A percentile compares a stretch with the other conserved stretches of the same genome.
Evolutionary conservation across 2,329 filamentous ascomycete species (phyloP).

Genomic region (Aspergillus novoparasiticus): DNA sequence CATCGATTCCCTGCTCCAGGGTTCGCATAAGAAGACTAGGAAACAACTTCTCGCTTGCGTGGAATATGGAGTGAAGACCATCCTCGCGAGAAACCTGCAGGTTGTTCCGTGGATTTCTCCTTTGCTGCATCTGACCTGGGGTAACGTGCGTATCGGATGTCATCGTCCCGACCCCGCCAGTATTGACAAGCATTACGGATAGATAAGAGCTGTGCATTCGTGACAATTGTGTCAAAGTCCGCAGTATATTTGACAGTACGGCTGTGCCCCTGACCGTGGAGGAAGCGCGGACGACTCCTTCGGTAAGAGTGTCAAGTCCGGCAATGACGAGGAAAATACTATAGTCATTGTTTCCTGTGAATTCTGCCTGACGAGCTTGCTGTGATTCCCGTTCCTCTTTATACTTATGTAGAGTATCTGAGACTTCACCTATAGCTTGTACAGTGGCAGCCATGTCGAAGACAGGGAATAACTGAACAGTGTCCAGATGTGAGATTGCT

Average conservation of each 20-base stretch:
- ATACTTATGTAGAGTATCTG: conserved; percentile 26
- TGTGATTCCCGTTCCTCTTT: conserved; percentile 15
- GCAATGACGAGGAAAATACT: conserved; percentile 34
- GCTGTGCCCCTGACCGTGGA: conserved; percentile 39
- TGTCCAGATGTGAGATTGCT: conserved; percentile 35
- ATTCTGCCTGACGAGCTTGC: not conserved
- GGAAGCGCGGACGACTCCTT: conserved; percentile 41
- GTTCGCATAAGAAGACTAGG: conserved; percentile 37
- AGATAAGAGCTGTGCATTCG: conserved; percentile 31
- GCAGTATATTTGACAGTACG: conserved; percentile 33
- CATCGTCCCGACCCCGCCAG: conserved; percentile 30
- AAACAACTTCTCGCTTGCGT: conserved; percentile 22
- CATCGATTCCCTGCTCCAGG: conserved; percentile 44
- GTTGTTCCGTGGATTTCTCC: not conserved
- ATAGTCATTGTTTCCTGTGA: not conserved
- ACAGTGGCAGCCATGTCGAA: conserved; percentile 32
- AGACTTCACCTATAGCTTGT: conserved; percentile 36
- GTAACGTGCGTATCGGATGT: not conserved
- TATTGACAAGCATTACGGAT: conserved; percentile 42
- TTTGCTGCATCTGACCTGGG: not conserved
- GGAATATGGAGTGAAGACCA: conserved; percentile 33
- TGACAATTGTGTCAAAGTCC: conserved; percentile 37
- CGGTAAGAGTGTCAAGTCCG: conserved; percentile 41
- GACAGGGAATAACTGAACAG: conserved; percentile 37
- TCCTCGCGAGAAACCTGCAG: conserved; percentile 15